Percentiles rank a stretch among this genome's conserved stretches.
Evolutionary conservation across 1,284 basidiomycete species (phyloP).

Genomic region (Exobasidium cylindrosporum): DNA sequence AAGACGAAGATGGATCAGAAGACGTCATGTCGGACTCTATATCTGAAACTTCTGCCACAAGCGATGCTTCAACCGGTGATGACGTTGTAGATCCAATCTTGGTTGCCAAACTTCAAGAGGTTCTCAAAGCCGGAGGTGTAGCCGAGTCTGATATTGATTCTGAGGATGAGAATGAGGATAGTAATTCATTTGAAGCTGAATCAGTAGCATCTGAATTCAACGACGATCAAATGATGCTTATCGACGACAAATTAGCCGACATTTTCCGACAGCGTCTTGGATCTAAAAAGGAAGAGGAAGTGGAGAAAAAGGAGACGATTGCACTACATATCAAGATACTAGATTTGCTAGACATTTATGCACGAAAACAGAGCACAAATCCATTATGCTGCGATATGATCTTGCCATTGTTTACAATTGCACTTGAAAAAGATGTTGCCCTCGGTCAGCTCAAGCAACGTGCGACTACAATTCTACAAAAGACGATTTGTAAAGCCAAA

Average conservation of each 20-base stretch:
- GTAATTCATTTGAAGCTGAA: constrained; percentile 26
- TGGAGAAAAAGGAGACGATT: constrained; percentile 55
- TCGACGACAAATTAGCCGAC: constrained; percentile 86
- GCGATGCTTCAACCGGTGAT: constrained; percentile 39
- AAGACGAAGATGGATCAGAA: constrained; percentile 22
- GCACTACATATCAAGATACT: constrained; percentile 93
- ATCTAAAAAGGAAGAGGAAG: constrained; percentile 66
- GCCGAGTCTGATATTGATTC: constrained; percentile 60
- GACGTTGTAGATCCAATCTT: constrained; percentile 65
- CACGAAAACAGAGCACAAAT: constrained; percentile 68
- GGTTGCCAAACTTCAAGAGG: constrained; percentile 72
- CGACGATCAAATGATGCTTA: constrained; percentile 95
- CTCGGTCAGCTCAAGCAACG: constrained; percentile 83
- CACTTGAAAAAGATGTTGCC: constrained; percentile 49
- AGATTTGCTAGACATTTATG: constrained; percentile 80
- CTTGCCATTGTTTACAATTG: constrained; percentile 72
- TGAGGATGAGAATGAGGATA: constrained; percentile 53
- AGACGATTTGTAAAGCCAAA: constrained; percentile 66
- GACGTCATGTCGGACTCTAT: constrained; percentile 57
- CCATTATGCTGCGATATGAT: constrained; percentile 69
- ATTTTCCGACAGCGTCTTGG: constrained; percentile 70
- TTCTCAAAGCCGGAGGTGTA: constrained; percentile 71
- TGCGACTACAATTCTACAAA: constrained; percentile 72
- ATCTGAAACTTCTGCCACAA: constrained; percentile 32
- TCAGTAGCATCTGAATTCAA: constrained; percentile 38